Base-by-base conservation (phyloP, 306 rosid genomes). In the Pterocarpus macrocarpus region DNA sequence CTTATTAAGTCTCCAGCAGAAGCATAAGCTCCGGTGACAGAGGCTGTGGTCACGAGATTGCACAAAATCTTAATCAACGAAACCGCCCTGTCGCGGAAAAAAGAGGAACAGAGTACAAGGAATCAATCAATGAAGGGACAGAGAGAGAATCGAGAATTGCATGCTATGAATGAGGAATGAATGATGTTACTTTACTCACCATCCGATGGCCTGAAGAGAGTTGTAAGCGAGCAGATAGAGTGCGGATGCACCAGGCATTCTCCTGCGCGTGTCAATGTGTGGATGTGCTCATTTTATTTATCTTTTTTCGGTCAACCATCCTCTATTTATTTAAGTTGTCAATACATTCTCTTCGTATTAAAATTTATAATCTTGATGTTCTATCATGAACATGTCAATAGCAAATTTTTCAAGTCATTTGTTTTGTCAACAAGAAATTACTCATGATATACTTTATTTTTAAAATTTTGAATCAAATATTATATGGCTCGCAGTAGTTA, bases 201-300 rank as follows among this genome's bases (percentile, higher is more conserved):
- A 93, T 86, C 90, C 96, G 11, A 86, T 33, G 0, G 94, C 88
- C 71, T 93, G 97, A 74, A 88, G 76, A 68, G 91, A 80, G 68
- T 95, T 93, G 98, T 91, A 95, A 66, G 93, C 67, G 13, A 87
- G 73, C 30, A 95, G 96, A 85, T 88, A 93, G 71, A 83, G 83
- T 4, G 83, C 79, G 39, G 94, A 88, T 34, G 35, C 58, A 16
- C 61, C 50, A 83, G 82, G 22, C 96, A 90, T 90, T 72, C 7
- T 69, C 12, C 53, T 0, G 12, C n/a, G 17, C 34, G n/a, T 15
- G 2, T 62, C 17, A 8, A 45, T 10, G 14, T 64, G 50, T 73
- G 63, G 79, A 11, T 15, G 35, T 14, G 41, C 2, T 69, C 38
- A 41, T 30, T 59, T 22, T 22, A 22, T 22, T 22, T 22, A 22